A percentile compares a stretch with the other conserved stretches of the same genome.
phyloP scores from a whole-genome alignment of 2,329 filamentous ascomycete species.

The Aulographum hederae region DNA sequence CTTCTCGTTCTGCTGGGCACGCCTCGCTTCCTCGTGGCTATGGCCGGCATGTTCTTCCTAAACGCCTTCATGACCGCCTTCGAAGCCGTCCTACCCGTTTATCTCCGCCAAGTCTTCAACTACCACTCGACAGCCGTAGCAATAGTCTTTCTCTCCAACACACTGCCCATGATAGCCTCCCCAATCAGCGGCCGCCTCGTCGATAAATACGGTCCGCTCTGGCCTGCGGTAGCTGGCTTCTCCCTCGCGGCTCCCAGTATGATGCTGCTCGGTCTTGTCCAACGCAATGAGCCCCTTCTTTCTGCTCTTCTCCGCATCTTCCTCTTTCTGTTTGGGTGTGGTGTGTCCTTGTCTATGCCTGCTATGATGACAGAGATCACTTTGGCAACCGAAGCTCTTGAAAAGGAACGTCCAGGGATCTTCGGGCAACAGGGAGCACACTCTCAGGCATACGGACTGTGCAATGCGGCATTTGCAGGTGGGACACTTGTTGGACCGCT shows the following conservation, averaged over 20 bases:
- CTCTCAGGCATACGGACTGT: too few relatives aligned
- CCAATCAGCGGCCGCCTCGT: slow-evolving; percentile 29
- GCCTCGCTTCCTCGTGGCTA: slow-evolving; percentile 17
- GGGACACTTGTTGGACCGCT: too few relatives aligned
- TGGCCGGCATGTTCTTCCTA: slow-evolving; percentile 23
- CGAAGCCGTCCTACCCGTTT: slow-evolving; percentile 28
- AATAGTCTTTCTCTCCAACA: slow-evolving; percentile 27
- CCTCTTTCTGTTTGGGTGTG: too few relatives aligned
- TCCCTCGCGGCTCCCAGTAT: slow-evolving; percentile 23
- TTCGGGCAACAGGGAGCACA: too few relatives aligned
- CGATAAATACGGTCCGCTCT: slow-evolving; percentile 26
- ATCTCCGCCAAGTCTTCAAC: slow-evolving; percentile 22
- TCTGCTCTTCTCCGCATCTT: too few relatives aligned
- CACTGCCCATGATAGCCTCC: slow-evolving; percentile 23
- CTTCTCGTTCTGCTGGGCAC: slow-evolving; percentile 19
- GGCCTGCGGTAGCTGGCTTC: slow-evolving; percentile 23
- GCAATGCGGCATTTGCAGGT: too few relatives aligned
- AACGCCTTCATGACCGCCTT: slow-evolving; percentile 23
- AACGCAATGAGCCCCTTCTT: too few relatives aligned
- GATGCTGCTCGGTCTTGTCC: slow-evolving; percentile 22
- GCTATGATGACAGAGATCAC: too few relatives aligned
- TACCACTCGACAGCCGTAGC: slow-evolving; percentile 26
- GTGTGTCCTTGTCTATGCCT: too few relatives aligned
- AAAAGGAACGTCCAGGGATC: too few relatives aligned
- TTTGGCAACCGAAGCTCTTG: too few relatives aligned